These are phyloP conservation scores for Rhizopogon sp. DNA, from an alignment of 768 basidiomycete species.

Conservation along the genomic window DNA sequence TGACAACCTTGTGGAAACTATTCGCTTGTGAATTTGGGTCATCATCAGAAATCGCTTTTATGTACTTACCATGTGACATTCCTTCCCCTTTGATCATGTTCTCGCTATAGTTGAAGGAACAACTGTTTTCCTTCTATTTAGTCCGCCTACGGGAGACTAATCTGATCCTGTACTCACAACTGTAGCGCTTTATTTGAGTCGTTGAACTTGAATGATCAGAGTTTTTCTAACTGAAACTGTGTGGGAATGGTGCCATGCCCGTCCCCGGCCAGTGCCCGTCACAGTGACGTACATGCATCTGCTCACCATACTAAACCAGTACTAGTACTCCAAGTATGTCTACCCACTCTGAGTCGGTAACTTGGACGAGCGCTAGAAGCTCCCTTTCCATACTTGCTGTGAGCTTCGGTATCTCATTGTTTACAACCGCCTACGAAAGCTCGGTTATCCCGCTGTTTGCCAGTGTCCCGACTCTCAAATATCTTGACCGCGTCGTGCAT, in stretches of 20 bases:
- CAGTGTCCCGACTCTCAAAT: slow-evolving; percentile 44
- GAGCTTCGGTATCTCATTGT: slow-evolving; percentile 42
- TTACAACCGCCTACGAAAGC: slow-evolving; percentile 57
- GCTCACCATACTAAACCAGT: no score
- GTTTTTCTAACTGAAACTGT: no score
- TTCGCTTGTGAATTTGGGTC: slow-evolving; percentile 13
- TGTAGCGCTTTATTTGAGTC: neutral
- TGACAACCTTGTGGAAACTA: slow-evolving; percentile 38
- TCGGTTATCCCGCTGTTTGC: slow-evolving; percentile 70
- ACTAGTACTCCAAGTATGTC: neutral
- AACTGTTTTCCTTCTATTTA: no score
- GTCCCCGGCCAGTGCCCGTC: no score
- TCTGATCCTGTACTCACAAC: neutral
- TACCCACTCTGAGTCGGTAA: neutral
- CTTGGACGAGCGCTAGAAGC: slow-evolving; percentile 11
- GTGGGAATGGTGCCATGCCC: no score
- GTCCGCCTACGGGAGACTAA: no score
- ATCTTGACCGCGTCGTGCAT: slow-evolving; percentile 38
- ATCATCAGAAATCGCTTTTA: neutral
- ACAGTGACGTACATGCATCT: no score
- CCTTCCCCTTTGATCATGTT: neutral
- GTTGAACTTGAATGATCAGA: no score
- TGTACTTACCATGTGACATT: neutral
- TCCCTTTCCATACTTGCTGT: slow-evolving; percentile 23
- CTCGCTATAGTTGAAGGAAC: neutral